Percentiles rank a stretch among this genome's conserved stretches.
Evolutionary conservation across 805 yeast species (phyloP).

Genomic region (Metschnikowia santaceciliae): DNA sequence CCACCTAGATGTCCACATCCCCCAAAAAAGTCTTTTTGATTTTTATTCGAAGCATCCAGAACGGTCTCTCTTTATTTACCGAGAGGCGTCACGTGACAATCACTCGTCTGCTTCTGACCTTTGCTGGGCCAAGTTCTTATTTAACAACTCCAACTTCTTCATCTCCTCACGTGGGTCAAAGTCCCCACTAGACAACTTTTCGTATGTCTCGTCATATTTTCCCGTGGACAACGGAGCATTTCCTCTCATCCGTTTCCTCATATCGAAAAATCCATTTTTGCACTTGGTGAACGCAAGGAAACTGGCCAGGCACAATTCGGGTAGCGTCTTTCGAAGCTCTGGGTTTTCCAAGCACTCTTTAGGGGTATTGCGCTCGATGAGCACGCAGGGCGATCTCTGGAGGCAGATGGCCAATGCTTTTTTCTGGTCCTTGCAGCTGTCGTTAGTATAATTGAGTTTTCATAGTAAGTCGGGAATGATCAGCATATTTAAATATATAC

Average conservation of each 20-base stretch:
- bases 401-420: conserved; percentile 94
- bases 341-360: conserved; percentile 83
- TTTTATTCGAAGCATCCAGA: too few species aligned
- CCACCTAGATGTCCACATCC: too few species aligned
- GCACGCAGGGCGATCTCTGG: conserved; percentile 94
- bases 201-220: conserved; percentile 82
- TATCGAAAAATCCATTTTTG: conserved; percentile 84
- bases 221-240: conserved; percentile 94
- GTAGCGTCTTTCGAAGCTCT: conserved; percentile 67
- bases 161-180: conserved; percentile 81
- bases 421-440: conserved; percentile 88
- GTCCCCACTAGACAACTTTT: conserved; percentile 72
- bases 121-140: conserved; percentile 43
- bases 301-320: conserved; percentile 83
- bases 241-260: conserved; percentile 87
- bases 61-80: too few species aligned
- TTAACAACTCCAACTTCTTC: conserved; percentile 60
- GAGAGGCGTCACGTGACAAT: too few species aligned
- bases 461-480: too few species aligned
- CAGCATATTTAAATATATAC: too few species aligned
- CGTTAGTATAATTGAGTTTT: conserved; percentile 12
- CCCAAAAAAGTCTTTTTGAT: too few species aligned
- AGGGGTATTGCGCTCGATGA: conserved; percentile 85
- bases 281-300: conserved; percentile 86
- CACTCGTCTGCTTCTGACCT: conserved; percentile 24